Evolutionary conservation across 2,329 filamentous ascomycete genomes (phyloP), one percentile per base, ranked within the genome.

Genomic region (Madurella mycetomatis): DNA sequence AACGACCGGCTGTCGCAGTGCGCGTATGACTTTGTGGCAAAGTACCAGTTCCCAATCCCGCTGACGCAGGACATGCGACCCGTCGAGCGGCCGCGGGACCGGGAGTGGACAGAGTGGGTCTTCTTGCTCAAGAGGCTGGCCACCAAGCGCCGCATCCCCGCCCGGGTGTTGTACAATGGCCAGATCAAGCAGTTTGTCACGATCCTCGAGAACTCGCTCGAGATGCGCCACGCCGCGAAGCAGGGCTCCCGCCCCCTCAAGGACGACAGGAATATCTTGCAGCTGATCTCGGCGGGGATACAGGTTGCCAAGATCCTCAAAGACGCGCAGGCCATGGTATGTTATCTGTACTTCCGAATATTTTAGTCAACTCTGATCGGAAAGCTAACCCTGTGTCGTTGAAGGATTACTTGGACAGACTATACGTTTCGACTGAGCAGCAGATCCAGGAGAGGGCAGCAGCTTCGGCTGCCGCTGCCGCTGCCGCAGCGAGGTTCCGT

Each of bases 131-230:
- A 94, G 73, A 81, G 89, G 47, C 80, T 95, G 55, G 90, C 90
- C 32, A 95, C 90, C 34, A 94, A 92, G 74, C 82, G 90, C 61
- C 84, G 90, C 58, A 92, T 95, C 62, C 90, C 90, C 5, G 88
- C 90, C 45, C 80, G 89, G 53, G 87, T 94, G 17, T 76, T 95
- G 42, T 94, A 92, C 76, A 89, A 94, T 69, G 88, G 88, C 56
- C 90, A 95, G 73, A 95, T 95, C 73, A 94, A 92, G 73, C 89
- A 94, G 71, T 85, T 95, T 70, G 87, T 94, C 61, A 94, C 90
- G 41, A 88, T 94, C 31, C 74, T 95, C 64, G 90, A 95, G 68
- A 95, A 94, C 72, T 92, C 88, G 46, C 76, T 95, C 65, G 89
- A 92, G 74, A 92, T 92, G 88, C 81, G 89, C 59, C 88, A 92